Evolutionary conservation across 177 flowering plant species (phyloP).

Genomic region (Vitis hybrid): DNA sequence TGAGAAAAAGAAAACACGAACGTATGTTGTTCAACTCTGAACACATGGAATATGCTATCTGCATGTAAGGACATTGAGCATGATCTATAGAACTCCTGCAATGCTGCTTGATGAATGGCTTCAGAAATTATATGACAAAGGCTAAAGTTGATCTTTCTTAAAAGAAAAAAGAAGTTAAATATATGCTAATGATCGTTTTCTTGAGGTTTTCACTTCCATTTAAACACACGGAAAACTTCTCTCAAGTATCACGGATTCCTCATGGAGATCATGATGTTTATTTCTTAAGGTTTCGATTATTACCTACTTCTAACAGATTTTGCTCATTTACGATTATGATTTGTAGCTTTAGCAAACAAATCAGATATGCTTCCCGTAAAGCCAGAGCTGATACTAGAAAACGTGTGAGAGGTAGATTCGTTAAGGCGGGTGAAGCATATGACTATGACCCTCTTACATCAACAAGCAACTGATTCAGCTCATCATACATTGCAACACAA

Average conservation of each 20-base stretch:
- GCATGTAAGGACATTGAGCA: not conserved
- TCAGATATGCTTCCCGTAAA: conserved; percentile 67
- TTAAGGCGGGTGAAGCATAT: conserved; percentile 62
- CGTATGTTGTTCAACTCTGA: conserved; percentile 31
- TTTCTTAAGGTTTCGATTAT: no score
- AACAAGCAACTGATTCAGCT: conserved; percentile 21
- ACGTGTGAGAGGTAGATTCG: conserved; percentile 73
- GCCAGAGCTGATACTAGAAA: conserved; percentile 71
- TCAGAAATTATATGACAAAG: no score
- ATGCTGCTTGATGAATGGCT: no score
- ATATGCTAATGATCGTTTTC: no score
- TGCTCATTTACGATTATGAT: not conserved
- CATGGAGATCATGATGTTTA: not conserved
- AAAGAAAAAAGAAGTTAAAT: no score
- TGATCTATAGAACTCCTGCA: no score
- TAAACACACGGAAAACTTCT: not conserved
- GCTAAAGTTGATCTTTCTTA: no score
- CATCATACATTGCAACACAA: no score
- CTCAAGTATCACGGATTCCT: no score
- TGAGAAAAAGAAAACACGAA: conserved; percentile 74
- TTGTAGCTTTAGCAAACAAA: conserved; percentile 58
- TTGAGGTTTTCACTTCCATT: not conserved
- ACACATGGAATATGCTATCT: not conserved
- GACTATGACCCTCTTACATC: conserved; percentile 54
- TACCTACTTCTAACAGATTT: not conserved